Evolutionary conservation across 176 grass and related monocot genomes (phyloP), one percentile per base, ranked within the genome.

Genomic region (Cenchrus purpureus): DNA sequence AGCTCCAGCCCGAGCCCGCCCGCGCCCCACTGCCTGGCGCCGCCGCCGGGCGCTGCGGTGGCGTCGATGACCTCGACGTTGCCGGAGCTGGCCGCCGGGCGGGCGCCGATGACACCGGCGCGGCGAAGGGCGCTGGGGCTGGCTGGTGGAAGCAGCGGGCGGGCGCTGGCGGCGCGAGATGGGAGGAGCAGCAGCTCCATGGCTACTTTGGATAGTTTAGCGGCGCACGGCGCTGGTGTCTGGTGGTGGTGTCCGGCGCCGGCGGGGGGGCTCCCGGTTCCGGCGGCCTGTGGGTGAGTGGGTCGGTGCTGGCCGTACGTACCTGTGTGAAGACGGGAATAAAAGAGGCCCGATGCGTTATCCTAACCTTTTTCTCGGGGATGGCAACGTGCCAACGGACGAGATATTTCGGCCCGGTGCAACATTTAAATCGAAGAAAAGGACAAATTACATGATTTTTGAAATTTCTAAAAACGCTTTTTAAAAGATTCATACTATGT

Each of bases 181-280:
- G 76, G 61, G 75, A 87, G 46, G 4, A 80, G 46, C 16, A 91
- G 71, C 68, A 90, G 11, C 54, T 84, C 89, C 89, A 87, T 87
- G 83, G 77, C 8, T 25, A 15, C 65, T n/a, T 37, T 15, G 12
- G 25, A 40, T 40, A 40, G 37, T 40, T 40, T 40, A 40, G 37
- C 37, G 37, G 37, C 37, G 37, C 37, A 4, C 37, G 37, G 49
- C 28, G 32, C 0, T 2, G 29, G 53, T 58, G 79, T 11, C 3
- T 40, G 37, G 37, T 4, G 19, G 51, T 42, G 29, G 63, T 44
- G 50, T 43, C 51, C 51, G 34, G 50, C n/a, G 10, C 50, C 10
- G 43, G 3, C 54, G 44, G 16, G 65, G 61, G 25, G 62, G 37
- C 37, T 40, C 37, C 3, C 37, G 77, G 32, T 9, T 43, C 56